A percentile compares a stretch with the other conserved stretches of the same genome.
phyloP scores from a whole-genome alignment of 2,329 filamentous ascomycete species.

The Ophiostoma himal-ulmi region DNA sequence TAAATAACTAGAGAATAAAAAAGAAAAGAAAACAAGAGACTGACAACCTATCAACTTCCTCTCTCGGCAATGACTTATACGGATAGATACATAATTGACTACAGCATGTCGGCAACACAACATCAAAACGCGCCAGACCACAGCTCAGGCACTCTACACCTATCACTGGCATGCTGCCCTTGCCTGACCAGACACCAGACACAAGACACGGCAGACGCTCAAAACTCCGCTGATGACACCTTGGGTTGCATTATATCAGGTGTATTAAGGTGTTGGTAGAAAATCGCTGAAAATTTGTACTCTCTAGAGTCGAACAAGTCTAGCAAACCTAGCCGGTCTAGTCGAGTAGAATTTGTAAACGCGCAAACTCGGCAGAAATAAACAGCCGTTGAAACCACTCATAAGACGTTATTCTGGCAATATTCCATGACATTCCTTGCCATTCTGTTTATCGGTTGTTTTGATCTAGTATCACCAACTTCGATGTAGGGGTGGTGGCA shows the following conservation, averaged over 20 bases:
- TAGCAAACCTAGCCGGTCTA: not conserved
- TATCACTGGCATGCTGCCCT: constrained; percentile 15
- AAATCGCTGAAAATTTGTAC: not conserved
- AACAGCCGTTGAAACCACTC: not conserved
- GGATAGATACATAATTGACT: constrained; percentile 1
- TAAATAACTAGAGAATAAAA: not conserved
- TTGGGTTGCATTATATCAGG: constrained; percentile 22
- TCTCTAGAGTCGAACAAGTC: not conserved
- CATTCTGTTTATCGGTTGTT: not conserved
- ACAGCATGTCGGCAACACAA: not conserved
- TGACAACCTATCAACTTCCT: not conserved
- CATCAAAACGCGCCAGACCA: not conserved
- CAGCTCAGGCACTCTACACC: constrained; percentile 14
- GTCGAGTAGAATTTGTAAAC: not conserved
- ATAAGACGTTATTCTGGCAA: not conserved
- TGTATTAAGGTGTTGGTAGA: constrained; percentile 15
- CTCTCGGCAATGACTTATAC: constrained; percentile 14
- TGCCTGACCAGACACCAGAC: constrained; percentile 8
- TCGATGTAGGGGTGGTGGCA: not conserved
- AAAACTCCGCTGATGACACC: constrained; percentile 16
- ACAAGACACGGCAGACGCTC: constrained; percentile 10
- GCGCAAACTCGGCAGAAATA: not conserved
- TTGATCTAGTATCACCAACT: not conserved
- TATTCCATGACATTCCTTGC: not conserved
- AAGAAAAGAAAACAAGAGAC: not conserved